A percentile compares a stretch with the other conserved stretches of the same genome.
phyloP scores from a whole-genome alignment of 305 asterid species.

The Rubia tinctorum region DNA sequence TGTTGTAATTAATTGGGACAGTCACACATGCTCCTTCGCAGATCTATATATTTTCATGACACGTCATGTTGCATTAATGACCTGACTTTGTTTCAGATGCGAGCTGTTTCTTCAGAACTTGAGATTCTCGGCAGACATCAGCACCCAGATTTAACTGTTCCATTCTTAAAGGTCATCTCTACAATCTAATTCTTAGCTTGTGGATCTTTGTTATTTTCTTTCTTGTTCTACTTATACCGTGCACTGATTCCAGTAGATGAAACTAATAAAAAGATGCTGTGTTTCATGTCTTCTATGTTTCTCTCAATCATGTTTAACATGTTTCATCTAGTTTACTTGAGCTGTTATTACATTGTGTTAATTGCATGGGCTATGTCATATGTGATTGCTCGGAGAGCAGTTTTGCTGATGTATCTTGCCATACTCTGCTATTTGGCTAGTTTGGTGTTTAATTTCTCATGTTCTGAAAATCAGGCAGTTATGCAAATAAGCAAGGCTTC shows the following conservation, averaged over 20 bases:
- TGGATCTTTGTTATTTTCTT: not conserved
- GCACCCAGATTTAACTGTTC: conserved; percentile 80
- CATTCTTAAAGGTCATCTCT: conserved; percentile 78
- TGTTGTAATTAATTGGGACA: not conserved
- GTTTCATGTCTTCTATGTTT: not conserved
- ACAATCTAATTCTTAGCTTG: not conserved
- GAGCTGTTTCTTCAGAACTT: conserved; percentile 86
- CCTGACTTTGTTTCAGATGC: conserved; percentile 60
- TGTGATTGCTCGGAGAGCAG: not conserved
- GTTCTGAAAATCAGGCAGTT: conserved; percentile 51
- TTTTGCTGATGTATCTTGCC: not conserved
- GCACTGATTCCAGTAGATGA: not conserved
- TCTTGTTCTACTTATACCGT: not conserved
- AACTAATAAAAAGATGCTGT: not conserved
- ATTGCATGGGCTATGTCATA: not conserved
- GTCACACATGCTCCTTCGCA: not conserved
- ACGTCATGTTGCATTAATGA: conserved; percentile 10
- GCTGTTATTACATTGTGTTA: not conserved
- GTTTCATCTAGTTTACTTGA: not conserved
- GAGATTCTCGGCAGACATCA: conserved; percentile 94
- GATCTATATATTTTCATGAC: not conserved
- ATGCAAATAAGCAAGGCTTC: conserved; percentile 84
- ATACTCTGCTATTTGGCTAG: not conserved
- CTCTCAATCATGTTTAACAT: not conserved
- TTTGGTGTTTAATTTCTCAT: conserved; percentile 12